phyloP scores from a whole-genome alignment of 305 asterid genomes.

The Withania somnifera region DNA sequence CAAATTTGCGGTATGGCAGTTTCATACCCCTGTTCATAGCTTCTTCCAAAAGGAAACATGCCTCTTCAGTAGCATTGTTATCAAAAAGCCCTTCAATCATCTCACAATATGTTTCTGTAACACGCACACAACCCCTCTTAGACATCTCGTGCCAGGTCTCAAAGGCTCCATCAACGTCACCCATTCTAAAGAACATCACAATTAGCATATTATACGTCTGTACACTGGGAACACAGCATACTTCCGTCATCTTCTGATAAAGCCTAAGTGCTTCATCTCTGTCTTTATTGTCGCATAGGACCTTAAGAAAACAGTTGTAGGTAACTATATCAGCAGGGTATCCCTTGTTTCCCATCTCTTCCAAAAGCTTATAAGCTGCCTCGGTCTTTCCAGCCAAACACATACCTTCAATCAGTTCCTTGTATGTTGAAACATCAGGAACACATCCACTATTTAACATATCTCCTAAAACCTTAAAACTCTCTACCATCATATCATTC shows the following conservation, averaged over 20 bases:
- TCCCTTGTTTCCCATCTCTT: constrained; percentile 67
- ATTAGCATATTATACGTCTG: constrained; percentile 79
- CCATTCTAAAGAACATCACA: constrained; percentile 50
- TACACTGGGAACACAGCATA: constrained; percentile 66
- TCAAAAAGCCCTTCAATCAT: constrained; percentile 91
- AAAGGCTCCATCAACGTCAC: constrained; percentile 62
- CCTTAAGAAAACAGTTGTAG: constrained; percentile 80
- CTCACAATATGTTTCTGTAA: constrained; percentile 53
- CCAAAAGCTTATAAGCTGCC: constrained; percentile 64
- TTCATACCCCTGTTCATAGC: constrained; percentile 55
- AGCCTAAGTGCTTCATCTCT: constrained; percentile 46
- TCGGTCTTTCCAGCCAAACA: constrained; percentile 54
- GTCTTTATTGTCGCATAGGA: constrained; percentile 62
- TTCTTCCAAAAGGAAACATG: constrained; percentile 54
- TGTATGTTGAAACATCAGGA: constrained; percentile 83
- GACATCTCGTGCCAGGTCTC: constrained; percentile 82
- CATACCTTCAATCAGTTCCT: constrained; percentile 76
- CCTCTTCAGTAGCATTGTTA: constrained; percentile 39
- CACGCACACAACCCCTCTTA: constrained; percentile 46
- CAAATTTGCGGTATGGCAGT: constrained; percentile 64
- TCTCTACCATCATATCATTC: constrained; percentile 59
- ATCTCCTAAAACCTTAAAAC: constrained; percentile 41
- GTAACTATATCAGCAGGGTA: constrained; percentile 92
- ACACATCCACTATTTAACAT: constrained; percentile 79
- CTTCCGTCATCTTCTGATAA: constrained; percentile 51